Percentiles rank a stretch among this genome's conserved stretches.
Conservation (phyloP, 2,329 filamentous ascomycete species). For the Camillea tinctor region DNA sequence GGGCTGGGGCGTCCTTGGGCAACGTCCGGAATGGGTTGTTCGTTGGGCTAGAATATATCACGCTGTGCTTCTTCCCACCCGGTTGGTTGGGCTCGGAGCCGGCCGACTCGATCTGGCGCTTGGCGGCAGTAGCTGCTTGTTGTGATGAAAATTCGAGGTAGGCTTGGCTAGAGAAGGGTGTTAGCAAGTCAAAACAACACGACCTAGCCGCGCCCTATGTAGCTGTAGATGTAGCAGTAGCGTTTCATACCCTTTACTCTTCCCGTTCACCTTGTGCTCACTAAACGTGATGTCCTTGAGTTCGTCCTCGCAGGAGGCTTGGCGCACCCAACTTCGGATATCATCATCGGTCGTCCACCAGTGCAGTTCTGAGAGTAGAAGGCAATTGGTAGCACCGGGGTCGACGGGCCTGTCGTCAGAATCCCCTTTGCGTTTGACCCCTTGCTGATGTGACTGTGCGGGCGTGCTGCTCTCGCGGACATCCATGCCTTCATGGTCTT, state of each 20-base stretch:
- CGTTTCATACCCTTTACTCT: conserved; percentile 83
- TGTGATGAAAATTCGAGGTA: conserved; percentile 83
- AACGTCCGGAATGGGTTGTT: conserved; percentile 88
- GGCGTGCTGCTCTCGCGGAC: conserved; percentile 33
- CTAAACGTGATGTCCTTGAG: conserved; percentile 93
- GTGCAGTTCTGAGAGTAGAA: conserved; percentile 85
- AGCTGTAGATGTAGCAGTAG: not conserved
- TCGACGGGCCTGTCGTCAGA: conserved; percentile 60
- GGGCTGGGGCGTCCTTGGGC: conserved; percentile 80
- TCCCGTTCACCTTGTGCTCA: conserved; percentile 98
- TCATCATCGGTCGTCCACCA: conserved; percentile 99
- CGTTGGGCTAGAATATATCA: conserved; percentile 73
- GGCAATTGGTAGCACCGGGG: conserved; percentile 61
- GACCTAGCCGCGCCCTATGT: not conserved
- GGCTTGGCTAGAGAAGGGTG: conserved; percentile 55
- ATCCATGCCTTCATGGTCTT: conserved; percentile 32
- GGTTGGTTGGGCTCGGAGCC: conserved; percentile 50
- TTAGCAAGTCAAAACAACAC: conserved; percentile 4
- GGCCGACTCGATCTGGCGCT: conserved; percentile 70
- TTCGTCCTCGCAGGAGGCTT: conserved; percentile 79
- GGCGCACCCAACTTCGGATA: conserved; percentile 79
- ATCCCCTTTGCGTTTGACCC: conserved; percentile 59
- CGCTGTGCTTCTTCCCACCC: conserved; percentile 67
- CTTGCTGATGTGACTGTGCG: conserved; percentile 46
- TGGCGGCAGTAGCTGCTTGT: conserved; percentile 82